Percentiles rank a stretch among this genome's conserved stretches.
phyloP scores from a whole-genome alignment of 495 filamentous ascomycete species.

The Penicillium goetzii region DNA sequence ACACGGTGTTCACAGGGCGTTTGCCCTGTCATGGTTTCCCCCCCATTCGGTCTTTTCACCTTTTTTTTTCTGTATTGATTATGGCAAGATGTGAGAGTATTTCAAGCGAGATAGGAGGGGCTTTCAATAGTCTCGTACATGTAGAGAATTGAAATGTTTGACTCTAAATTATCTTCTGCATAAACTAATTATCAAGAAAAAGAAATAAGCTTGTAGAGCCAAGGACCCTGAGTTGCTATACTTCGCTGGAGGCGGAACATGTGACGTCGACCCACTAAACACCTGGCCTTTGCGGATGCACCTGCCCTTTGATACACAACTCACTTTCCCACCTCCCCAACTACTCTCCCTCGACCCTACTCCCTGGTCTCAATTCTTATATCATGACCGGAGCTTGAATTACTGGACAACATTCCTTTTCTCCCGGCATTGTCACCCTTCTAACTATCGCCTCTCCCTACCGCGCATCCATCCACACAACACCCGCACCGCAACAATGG shows the following conservation, averaged over 20 bases:
- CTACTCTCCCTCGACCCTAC: conserved; percentile 16
- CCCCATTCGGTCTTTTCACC: background rate
- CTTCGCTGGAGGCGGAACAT: conserved; percentile 26
- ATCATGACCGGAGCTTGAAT: conserved; percentile 17
- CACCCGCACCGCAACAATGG: conserved; percentile 39
- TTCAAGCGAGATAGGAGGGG: conserved; percentile 8
- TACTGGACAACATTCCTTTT: background rate
- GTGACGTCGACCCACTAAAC: conserved; percentile 39
- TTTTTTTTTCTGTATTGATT: conserved; percentile 3
- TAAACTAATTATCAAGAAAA: background rate
- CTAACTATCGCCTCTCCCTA: conserved; percentile 13
- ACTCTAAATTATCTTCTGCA: background rate
- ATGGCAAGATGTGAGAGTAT: conserved; percentile 11
- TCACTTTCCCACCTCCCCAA: conserved; percentile 11
- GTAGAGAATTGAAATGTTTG: background rate
- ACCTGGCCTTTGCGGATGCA: conserved; percentile 35
- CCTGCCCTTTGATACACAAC: conserved; percentile 7
- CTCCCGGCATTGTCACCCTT: background rate
- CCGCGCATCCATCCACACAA: conserved; percentile 15
- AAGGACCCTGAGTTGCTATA: conserved; percentile 5
- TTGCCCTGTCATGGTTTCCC: background rate
- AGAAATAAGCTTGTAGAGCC: background rate
- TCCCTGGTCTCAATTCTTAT: conserved; percentile 8
- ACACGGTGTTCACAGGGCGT: conserved; percentile 13
- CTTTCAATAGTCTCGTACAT: background rate